Percentiles rank a stretch among this genome's conserved stretches.
phyloP scores from a whole-genome alignment of 371 early-diverging fungal species.

The Mortierella sp. region DNA sequence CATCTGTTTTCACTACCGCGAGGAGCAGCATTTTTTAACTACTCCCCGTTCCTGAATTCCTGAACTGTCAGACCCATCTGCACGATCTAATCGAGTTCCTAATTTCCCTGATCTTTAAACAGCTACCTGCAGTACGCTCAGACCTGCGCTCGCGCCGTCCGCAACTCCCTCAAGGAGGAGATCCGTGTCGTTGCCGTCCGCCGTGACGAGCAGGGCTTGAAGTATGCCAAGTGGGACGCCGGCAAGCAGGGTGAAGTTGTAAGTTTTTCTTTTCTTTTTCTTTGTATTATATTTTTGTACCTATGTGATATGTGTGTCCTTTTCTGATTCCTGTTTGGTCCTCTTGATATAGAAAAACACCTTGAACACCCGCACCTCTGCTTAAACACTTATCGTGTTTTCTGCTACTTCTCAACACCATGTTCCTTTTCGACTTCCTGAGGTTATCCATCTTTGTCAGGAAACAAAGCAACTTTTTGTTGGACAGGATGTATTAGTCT shows the following conservation, averaged over 20 bases:
- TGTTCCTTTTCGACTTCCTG: too few species aligned
- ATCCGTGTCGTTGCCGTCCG: conserved; percentile 73
- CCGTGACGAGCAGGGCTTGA: conserved; percentile 82
- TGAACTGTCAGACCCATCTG: too few species aligned
- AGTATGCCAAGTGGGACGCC: conserved; percentile 84
- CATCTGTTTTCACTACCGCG: too few species aligned
- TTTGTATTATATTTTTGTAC: neutral
- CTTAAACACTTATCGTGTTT: conserved; percentile 26
- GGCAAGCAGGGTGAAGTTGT: conserved; percentile 80
- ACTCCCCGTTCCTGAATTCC: too few species aligned
- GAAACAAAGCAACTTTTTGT: too few species aligned
- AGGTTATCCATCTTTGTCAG: too few species aligned
- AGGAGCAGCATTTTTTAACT: too few species aligned
- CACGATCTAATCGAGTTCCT: neutral
- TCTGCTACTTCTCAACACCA: too few species aligned
- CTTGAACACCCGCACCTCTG: conserved; percentile 32
- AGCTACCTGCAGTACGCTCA: conserved; percentile 92
- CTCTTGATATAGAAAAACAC: conserved; percentile 48
- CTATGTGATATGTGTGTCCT: neutral
- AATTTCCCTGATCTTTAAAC: conserved; percentile 9
- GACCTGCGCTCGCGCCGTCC: conserved; percentile 87
- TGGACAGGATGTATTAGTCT: too few species aligned
- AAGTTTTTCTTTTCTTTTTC: conserved; percentile 22
- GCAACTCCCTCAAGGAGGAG: conserved; percentile 87
- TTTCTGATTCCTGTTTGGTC: neutral